Conservation (phyloP, 495 filamentous ascomycete species). For the Hyaloscypha finlandica region DNA sequence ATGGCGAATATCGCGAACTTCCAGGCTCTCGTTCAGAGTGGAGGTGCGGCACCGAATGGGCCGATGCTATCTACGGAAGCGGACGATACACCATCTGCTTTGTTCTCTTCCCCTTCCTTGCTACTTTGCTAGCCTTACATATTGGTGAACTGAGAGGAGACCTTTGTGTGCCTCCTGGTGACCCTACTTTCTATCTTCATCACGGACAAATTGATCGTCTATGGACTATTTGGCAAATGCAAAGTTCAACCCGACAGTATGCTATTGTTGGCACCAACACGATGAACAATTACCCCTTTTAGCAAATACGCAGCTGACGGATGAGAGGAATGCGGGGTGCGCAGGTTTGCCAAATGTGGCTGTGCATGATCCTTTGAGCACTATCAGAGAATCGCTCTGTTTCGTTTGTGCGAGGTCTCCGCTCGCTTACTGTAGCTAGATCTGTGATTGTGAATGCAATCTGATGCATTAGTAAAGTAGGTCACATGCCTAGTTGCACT, state of each 20-base stretch:
- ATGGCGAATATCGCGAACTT: slow-evolving; percentile 37
- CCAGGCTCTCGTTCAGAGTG: slow-evolving; percentile 12
- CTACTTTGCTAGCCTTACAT: not conserved
- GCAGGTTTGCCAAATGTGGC: slow-evolving; percentile 19
- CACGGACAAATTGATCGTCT: slow-evolving; percentile 70
- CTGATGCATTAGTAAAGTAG: too few species aligned
- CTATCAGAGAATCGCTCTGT: slow-evolving; percentile 55
- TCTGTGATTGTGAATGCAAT: too few species aligned
- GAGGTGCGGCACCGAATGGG: slow-evolving; percentile 14
- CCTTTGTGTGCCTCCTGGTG: slow-evolving; percentile 58
- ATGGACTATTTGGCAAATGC: slow-evolving; percentile 72
- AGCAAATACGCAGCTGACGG: slow-evolving; percentile 36
- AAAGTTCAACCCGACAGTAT: slow-evolving; percentile 48
- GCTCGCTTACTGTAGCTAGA: too few species aligned
- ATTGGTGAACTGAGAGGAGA: slow-evolving; percentile 40
- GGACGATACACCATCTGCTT: slow-evolving; percentile 45
- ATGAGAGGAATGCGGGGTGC: slow-evolving; percentile 18
- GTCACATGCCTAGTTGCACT: too few species aligned
- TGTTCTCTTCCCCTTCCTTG: slow-evolving; percentile 6
- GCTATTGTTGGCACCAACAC: slow-evolving; percentile 56
- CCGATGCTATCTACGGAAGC: slow-evolving; percentile 19
- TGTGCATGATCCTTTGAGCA: slow-evolving; percentile 52
- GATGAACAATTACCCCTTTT: slow-evolving; percentile 51
- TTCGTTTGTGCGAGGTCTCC: slow-evolving; percentile 48
- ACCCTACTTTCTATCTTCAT: slow-evolving; percentile 70